A percentile compares a stretch with the other conserved stretches of the same genome.
phyloP scores from a whole-genome alignment of 2,329 filamentous ascomycete species.

The Colletotrichum trifolii region DNA sequence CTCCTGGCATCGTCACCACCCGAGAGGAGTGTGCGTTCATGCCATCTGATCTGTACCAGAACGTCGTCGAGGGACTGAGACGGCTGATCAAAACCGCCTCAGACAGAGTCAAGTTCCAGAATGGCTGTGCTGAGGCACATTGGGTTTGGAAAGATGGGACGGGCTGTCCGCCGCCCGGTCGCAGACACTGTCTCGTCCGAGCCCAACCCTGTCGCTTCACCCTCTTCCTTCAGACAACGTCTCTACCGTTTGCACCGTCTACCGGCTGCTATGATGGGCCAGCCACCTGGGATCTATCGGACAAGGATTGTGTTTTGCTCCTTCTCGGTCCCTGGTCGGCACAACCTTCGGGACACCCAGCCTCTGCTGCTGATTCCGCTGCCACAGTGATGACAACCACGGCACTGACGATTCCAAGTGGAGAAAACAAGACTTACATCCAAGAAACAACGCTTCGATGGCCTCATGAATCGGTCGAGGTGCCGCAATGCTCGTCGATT shows the following conservation, averaged over 20 bases:
- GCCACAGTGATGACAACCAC: constrained; percentile 9
- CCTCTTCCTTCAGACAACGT: constrained; percentile 8
- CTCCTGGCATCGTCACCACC: constrained; percentile 14
- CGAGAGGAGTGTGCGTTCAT: constrained; percentile 16
- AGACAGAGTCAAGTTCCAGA: constrained; percentile 35
- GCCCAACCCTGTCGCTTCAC: constrained; percentile 8
- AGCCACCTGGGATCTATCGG: constrained; percentile 24
- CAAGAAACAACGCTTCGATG: background rate
- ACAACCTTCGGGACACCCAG: constrained; percentile 3
- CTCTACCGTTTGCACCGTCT: background rate
- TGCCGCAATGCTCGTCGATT: background rate
- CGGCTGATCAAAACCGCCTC: constrained; percentile 39
- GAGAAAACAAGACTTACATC: constrained; percentile 6
- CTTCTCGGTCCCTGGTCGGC: constrained; percentile 10
- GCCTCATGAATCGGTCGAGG: background rate
- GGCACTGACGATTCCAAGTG: constrained; percentile 8
- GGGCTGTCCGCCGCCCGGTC: constrained; percentile 27
- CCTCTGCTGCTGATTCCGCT: constrained; percentile 4
- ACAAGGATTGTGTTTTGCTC: constrained; percentile 21
- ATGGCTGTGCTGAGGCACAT: constrained; percentile 43
- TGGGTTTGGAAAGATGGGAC: constrained; percentile 42
- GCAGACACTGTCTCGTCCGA: constrained; percentile 29
- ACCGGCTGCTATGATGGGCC: background rate
- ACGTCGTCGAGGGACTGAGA: constrained; percentile 39
- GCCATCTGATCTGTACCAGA: constrained; percentile 29